phyloP scores from a whole-genome alignment of 2,329 filamentous ascomycete genomes.

The Elsinoe australis region DNA sequence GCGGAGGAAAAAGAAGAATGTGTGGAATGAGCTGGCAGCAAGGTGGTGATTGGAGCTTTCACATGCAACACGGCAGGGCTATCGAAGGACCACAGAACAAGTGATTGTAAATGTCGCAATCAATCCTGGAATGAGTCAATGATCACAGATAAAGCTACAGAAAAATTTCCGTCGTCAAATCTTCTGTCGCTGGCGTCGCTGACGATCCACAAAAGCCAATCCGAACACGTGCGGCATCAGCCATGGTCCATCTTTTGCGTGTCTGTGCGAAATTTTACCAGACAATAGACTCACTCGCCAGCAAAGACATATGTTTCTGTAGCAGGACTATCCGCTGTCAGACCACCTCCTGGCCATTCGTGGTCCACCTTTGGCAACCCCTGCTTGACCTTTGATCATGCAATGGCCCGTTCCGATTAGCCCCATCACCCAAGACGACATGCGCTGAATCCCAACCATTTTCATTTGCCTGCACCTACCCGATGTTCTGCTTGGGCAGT shows the following conservation, averaged over 20 bases:
- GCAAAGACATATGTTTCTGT: slow-evolving; percentile 5
- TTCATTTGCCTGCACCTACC: background rate
- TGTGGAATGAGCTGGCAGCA: slow-evolving; percentile 9
- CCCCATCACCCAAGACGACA: slow-evolving; percentile 1
- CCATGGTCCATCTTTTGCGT: slow-evolving; percentile 4
- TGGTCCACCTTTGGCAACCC: too few relatives aligned
- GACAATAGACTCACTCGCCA: slow-evolving; percentile 1
- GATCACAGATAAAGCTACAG: slow-evolving; percentile 10
- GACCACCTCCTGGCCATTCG: background rate
- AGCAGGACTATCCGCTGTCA: too few relatives aligned
- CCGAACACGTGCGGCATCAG: slow-evolving; percentile 9
- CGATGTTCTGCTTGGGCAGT: too few relatives aligned
- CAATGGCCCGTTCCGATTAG: slow-evolving; percentile 6
- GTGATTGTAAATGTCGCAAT: slow-evolving; percentile 13
- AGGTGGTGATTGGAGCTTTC: slow-evolving; percentile 15
- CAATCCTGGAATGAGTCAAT: slow-evolving; percentile 13
- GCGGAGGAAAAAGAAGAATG: slow-evolving; percentile 14
- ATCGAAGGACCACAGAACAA: background rate
- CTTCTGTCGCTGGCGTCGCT: background rate
- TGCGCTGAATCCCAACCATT: slow-evolving; percentile 11
- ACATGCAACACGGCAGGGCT: slow-evolving; percentile 14
- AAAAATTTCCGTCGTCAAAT: background rate
- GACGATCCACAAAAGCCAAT: slow-evolving; percentile 10
- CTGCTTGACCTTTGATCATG: too few relatives aligned
- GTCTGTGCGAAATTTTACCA: background rate